Conservation (phyloP, 257 asterid genomes). For the Solanum virginianum region DNA sequence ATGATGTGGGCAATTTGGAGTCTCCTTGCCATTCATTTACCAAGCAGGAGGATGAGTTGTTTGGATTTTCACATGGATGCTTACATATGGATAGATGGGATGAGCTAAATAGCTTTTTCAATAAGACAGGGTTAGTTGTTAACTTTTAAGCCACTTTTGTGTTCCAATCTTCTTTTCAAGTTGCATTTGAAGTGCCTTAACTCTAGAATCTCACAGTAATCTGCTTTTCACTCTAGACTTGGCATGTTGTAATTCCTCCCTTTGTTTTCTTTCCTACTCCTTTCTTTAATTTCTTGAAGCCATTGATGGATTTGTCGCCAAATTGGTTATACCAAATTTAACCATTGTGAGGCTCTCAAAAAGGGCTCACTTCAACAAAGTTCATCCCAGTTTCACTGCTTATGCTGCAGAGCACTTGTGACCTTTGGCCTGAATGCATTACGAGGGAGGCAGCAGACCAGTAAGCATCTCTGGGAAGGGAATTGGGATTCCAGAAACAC, state of each 20-base stretch:
- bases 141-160: background rate
- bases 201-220: no score
- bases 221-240: no score
- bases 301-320: no score
- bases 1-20: constrained; percentile 43
- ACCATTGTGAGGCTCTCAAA: no score
- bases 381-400: background rate
- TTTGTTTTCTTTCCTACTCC: no score
- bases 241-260: no score
- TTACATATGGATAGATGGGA: constrained; percentile 85
- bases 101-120: constrained; percentile 70
- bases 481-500: constrained; percentile 36
- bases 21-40: constrained; percentile 46
- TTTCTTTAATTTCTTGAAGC: no score
- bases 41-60: constrained; percentile 55
- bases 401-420: constrained; percentile 1
- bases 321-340: no score
- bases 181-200: no score
- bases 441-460: background rate
- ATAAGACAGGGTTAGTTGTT: constrained; percentile 56
- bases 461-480: background rate
- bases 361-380: background rate
- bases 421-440: constrained; percentile 1
- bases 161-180: background rate
- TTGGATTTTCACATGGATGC: constrained; percentile 94